Conservation (phyloP, 2,329 filamentous ascomycete species). For the Tolypocladium nubicola region DNA sequence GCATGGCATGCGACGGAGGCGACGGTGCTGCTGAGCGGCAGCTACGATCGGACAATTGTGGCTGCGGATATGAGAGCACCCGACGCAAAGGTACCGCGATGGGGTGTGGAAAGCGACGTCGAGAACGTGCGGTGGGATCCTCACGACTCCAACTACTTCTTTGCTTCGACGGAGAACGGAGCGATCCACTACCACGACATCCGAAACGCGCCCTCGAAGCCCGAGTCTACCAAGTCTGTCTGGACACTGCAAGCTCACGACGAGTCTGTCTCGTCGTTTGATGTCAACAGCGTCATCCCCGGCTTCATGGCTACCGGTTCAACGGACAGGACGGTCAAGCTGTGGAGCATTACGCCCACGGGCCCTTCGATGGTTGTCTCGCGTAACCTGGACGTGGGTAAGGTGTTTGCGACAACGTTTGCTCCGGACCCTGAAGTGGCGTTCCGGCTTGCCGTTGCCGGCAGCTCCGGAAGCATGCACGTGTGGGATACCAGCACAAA, state of each 20-base stretch:
- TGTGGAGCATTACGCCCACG: slow-evolving; percentile 79
- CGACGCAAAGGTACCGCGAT: slow-evolving; percentile 68
- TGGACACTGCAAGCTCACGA: slow-evolving; percentile 97
- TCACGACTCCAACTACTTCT: slow-evolving; percentile 89
- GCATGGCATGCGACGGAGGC: slow-evolving; percentile 86
- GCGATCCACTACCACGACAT: slow-evolving; percentile 88
- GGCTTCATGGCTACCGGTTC: slow-evolving; percentile 91
- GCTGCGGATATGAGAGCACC: slow-evolving; percentile 95
- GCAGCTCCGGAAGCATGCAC: slow-evolving; percentile 85
- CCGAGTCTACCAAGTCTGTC: slow-evolving; percentile 68
- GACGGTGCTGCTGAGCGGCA: slow-evolving; percentile 82
- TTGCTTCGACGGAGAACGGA: slow-evolving; percentile 85
- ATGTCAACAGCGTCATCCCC: slow-evolving; percentile 80
- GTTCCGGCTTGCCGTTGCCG: slow-evolving; percentile 86
- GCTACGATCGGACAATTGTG: slow-evolving; percentile 88
- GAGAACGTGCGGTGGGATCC: slow-evolving; percentile 90
- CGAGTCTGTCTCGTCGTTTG: slow-evolving; percentile 81
- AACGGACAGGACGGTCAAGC: slow-evolving; percentile 88
- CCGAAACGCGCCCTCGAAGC: slow-evolving; percentile 62
- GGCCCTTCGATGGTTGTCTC: slow-evolving; percentile 87
- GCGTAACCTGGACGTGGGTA: slow-evolving; percentile 85
- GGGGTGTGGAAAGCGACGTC: slow-evolving; percentile 93
- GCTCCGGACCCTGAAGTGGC: slow-evolving; percentile 84
- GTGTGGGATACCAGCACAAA: slow-evolving; percentile 98
- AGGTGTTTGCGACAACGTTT: slow-evolving; percentile 85